Base-by-base conservation (phyloP, 805 yeast species). In the Candida ovalis region DNA sequence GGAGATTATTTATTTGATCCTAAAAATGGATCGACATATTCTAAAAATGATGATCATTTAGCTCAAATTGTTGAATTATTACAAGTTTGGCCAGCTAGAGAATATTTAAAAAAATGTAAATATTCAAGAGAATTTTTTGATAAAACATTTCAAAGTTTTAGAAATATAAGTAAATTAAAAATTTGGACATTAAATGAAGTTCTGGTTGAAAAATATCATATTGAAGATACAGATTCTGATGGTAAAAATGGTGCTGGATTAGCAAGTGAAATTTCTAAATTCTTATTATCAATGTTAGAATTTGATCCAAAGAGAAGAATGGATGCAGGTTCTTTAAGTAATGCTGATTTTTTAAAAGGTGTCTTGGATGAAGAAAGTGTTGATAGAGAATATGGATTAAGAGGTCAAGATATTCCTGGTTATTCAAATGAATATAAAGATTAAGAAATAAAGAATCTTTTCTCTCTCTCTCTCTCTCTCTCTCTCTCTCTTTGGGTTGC, bases 1-100 rank as follows among this genome's bases (percentile, higher is more conserved):
- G 83, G 85, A 19, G 86, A 81, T 58, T 81, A 74, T 55, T 64
- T 81, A 42, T 81, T 81, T 59, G 84, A 81, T 57, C 86, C 86
- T n/a, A 74, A 73, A 52, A 69, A 69, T 23, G 80, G 82, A 1
- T 62, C 70, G 39, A 60, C 69, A 7, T 77, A 63, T 58, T 66
- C 67, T 40, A 77, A 78, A 54, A 80, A 81, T 60, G 86, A 81
- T 56, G 86, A 81, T 57, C 86, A 81, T 62, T 59, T 81, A 37
- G 84, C 84, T 1, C 86, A 79, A 59, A 78, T 80, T 40, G 71
- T 82, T 35, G 87, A 82, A 59, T 59, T 81, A 43, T 59, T 77
- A 24, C 59, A 64, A 41, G 50, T 55, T 27, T 66, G 70, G 59
- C 73, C 76, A 35, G 35, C 58, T 3, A 63, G 63, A 40, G 73